Evolutionary conservation across 2,329 filamentous ascomycete species (phyloP), one percentile per base, ranked within the genome.

Genomic region (Tolypocladium amazonense): DNA sequence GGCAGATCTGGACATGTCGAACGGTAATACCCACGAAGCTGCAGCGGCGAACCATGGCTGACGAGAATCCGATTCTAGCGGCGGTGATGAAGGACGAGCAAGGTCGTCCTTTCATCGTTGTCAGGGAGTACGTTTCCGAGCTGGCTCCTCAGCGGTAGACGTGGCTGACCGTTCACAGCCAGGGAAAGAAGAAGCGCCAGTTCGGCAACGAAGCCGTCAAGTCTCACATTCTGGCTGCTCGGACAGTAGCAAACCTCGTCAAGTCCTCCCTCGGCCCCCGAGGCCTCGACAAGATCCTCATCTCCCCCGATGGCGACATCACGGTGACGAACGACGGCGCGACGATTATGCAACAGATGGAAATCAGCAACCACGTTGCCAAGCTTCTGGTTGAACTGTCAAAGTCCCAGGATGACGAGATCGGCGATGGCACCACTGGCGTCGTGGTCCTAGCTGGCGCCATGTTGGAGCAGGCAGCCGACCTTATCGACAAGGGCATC

Each of bases 251-350:
- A 67, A 96, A 92, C 78, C 94, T 99, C 69, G 91, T 99, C 77
- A 97, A 96, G 82, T 94, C 91, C 62, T 99, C 95, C 65, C 83
- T 99, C 69, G 94, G 94, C 57, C 94, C 94, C 59, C 89, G 94
- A 68, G 94, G 94, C 64, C 87, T 99, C 71, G 94, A 99, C 81
- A 99, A 99, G 81, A 99, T 99, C 72, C 85, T 99, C 68, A 99
- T 99, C 70, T 99, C 94, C 57, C 90, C 94, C 63, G 94, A 99
- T 74, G 94, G 94, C 74, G 94, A 99, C 77, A 99, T 99, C 75
- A 99, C 94, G 63, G 92, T 99, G 63, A 99, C 94, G 67, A 99
- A 99, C 79, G 94, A 99, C 78, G 94, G 94, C 70, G 95, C 95
- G 59, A 99, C 94, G 54, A 99, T 99, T 70, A 81, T 99, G 67